Evolutionary conservation across 768 basidiomycete species (phyloP), one percentile per base, ranked within the genome.

Genomic region (Phylloporus rhodoxanthus): DNA sequence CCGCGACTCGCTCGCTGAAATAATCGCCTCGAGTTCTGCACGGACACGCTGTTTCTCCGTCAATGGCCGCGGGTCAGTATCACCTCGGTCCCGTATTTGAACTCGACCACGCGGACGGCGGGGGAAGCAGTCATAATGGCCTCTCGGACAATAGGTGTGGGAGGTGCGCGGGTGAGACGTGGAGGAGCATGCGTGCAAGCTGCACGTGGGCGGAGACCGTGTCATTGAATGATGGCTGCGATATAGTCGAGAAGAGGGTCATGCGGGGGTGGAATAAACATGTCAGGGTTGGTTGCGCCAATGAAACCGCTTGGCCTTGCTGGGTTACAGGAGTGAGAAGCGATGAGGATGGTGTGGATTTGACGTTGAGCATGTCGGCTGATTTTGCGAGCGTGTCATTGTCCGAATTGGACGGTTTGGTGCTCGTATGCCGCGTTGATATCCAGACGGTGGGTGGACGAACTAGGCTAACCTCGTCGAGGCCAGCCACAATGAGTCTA

Each of bases 21-120:
- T 56, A 14, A 96, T 82, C 78, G 85, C 89, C 52, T 73, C 63
- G 32, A 95, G 73, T 3, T 82, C 92, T 43, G 72, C 76, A 29
- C 80, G 75, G 39, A 81, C 78, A 30, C 91, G 75, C 70, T 93
- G 91, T 62, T 86, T 81, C 70, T 92, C 91, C 45, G 75, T 82
- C 49, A 96, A 72, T 1, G 90, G 81, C 11, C 80, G 70, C 0
- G 93, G 34, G 75, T 79, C 38, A 74, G 67, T 9, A 82, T 64
- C n/a, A 70, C 75, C 68, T 92, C 92, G 15, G 82, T 78, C 2
- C 80, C 80, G 42, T 73, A 73, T 46, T 79, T 79, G 56, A 81
- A 76, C 25, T 75, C 79, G 51, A 80, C 61, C 42, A 72, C 72
- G 21, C 81, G 75, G 23, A 94, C 81, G 1, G 82, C 79, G 1